Evolutionary conservation across 495 filamentous ascomycete genomes (phyloP), one percentile per base, ranked within the genome.

Genomic region (Xylaria venustula): DNA sequence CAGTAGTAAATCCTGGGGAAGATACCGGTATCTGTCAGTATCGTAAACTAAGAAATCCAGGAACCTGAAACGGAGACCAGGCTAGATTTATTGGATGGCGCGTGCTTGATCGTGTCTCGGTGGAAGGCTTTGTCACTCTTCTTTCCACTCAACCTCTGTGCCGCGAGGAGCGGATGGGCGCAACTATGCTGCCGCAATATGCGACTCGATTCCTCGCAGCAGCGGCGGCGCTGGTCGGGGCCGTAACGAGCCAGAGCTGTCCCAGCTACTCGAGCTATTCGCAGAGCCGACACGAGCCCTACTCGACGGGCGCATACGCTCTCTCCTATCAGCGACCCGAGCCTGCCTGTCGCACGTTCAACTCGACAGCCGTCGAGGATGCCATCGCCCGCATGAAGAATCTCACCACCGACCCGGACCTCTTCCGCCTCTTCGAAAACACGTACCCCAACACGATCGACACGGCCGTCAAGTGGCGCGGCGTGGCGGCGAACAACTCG

Each of bases 391-490:
- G 73, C 12, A 71, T 83, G 63, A 67, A 76, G 55, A 65, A 65
- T 7, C 71, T 75, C 20, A 86, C 86, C 58, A 68, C 63, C 15
- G 84, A 88, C 66, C 83, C 79, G 1, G 85, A 87, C 64, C 76
- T 87, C 6, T 81, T 77, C 67, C 83, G 83, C 1, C 79, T 88
- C 23, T 88, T 88, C 64, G 75, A 81, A 60, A 87, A 87, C 64
- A 76, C 78, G 32, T 87, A 81, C 63, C 81, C 85, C 0, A 86
- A 85, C 61, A 86, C 85, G 2, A 71, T 87, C 40, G 85, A 87
- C 63, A 86, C 85, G 19, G 81, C 83, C 28, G 75, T 88, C 52
- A 83, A 79, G 67, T 87, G 82, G 84, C 77, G 79, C 28, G 85
- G 85, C 20, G 79, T 78, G 55, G 81, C 85, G 20, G 50, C 67